phyloP scores from a whole-genome alignment of 441 rosid genomes.

The Brassica hybrid region DNA sequence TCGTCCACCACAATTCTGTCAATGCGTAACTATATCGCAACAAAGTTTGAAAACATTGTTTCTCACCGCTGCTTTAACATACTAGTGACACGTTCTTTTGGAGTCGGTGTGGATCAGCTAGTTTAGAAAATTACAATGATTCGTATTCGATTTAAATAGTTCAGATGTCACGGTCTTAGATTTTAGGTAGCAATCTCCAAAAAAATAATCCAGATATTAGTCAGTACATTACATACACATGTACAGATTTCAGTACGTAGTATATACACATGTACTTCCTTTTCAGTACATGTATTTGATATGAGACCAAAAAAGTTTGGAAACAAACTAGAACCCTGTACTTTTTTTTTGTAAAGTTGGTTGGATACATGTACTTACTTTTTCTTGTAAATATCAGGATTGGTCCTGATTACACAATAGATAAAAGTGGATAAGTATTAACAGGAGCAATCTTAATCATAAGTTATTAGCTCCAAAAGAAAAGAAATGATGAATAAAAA shows the following conservation, averaged over 20 bases:
- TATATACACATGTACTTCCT: background rate
- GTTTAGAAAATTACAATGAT: background rate
- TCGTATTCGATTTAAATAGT: background rate
- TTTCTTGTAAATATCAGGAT: too few relatives aligned
- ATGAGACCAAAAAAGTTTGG: background rate
- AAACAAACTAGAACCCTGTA: too few relatives aligned
- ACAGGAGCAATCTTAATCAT: background rate
- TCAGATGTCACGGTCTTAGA: background rate
- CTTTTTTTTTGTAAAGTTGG: background rate
- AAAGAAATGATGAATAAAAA: background rate
- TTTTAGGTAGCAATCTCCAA: background rate
- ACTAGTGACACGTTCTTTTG: background rate
- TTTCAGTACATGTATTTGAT: background rate
- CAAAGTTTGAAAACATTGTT: background rate
- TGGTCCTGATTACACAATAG: too few relatives aligned
- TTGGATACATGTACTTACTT: background rate
- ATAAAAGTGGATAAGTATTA: too few relatives aligned
- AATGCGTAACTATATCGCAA: constrained; percentile 4
- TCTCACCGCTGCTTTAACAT: background rate
- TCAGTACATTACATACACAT: too few relatives aligned
- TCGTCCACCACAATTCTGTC: constrained; percentile 5
- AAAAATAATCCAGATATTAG: background rate
- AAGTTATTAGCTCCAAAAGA: background rate
- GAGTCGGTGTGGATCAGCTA: background rate
- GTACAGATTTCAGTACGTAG: background rate